Evolutionary conservation across 306 rosid genomes (phyloP).

Genomic region (Quercus dentata): DNA sequence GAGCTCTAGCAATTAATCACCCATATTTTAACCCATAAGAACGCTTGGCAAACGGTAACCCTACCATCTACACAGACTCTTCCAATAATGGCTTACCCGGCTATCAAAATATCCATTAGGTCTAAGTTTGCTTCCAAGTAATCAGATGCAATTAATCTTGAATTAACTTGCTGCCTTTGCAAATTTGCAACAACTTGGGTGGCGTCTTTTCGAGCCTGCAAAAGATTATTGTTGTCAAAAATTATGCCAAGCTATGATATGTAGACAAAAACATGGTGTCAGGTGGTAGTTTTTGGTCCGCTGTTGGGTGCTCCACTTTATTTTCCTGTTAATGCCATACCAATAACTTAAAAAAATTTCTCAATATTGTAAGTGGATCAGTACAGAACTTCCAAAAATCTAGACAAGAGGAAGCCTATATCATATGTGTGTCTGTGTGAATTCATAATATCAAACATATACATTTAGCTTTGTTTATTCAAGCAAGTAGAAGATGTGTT

Average conservation of each 20-base stretch:
- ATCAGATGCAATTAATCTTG: constrained; percentile 93
- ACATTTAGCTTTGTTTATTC: neutral
- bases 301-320: neutral
- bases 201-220: constrained; percentile 93
- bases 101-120: constrained; percentile 71
- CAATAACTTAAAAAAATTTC: too few relatives aligned
- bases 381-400: too few relatives aligned
- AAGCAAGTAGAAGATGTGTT: neutral
- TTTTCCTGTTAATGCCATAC: neutral
- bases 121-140: constrained; percentile 85
- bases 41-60: neutral
- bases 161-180: constrained; percentile 93
- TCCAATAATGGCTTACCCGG: constrained; percentile 58
- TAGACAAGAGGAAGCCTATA: too few relatives aligned
- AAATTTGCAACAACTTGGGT: constrained; percentile 98
- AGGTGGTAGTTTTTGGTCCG: neutral
- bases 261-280: neutral
- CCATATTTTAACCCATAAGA: too few relatives aligned
- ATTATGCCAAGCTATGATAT: neutral
- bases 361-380: too few relatives aligned
- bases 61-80: neutral
- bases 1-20: too few relatives aligned
- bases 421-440: too few relatives aligned
- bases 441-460: too few relatives aligned
- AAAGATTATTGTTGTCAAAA: constrained; percentile 5